phyloP scores from a whole-genome alignment of 257 asterid species.

The Echites panduratus region DNA sequence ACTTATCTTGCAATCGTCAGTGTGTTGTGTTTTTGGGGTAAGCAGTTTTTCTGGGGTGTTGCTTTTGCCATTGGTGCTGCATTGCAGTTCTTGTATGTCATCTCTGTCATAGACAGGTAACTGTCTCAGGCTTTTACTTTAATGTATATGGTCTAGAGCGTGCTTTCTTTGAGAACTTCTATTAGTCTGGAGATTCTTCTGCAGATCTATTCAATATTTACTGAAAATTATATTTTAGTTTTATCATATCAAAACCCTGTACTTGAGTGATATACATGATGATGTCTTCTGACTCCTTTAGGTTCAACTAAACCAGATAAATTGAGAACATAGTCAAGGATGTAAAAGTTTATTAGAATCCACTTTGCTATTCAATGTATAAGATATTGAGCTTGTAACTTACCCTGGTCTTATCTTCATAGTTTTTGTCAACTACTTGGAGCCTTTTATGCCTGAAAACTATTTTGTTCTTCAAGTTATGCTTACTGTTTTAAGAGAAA shows the following conservation, averaged over 20 bases:
- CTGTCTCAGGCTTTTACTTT: background rate
- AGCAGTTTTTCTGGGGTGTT: slow-evolving; percentile 88
- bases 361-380: background rate
- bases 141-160: background rate
- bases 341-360: background rate
- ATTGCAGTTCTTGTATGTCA: slow-evolving; percentile 83
- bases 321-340: background rate
- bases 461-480: background rate
- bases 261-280: background rate
- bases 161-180: background rate
- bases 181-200: background rate
- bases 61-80: slow-evolving; percentile 85
- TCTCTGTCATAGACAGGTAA: slow-evolving; percentile 93
- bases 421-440: background rate
- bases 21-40: slow-evolving; percentile 80
- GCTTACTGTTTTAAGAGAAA: background rate
- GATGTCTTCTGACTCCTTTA: background rate
- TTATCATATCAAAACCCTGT: slow-evolving; percentile 4
- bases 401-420: background rate
- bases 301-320: background rate
- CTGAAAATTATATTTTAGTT: slow-evolving; percentile 1
- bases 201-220: background rate
- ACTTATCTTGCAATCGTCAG: slow-evolving; percentile 95
- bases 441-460: background rate
- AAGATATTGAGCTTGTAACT: background rate